Conservation (phyloP, 2,329 filamentous ascomycete genomes). For the Graphilbum ipis-grandicollis region DNA sequence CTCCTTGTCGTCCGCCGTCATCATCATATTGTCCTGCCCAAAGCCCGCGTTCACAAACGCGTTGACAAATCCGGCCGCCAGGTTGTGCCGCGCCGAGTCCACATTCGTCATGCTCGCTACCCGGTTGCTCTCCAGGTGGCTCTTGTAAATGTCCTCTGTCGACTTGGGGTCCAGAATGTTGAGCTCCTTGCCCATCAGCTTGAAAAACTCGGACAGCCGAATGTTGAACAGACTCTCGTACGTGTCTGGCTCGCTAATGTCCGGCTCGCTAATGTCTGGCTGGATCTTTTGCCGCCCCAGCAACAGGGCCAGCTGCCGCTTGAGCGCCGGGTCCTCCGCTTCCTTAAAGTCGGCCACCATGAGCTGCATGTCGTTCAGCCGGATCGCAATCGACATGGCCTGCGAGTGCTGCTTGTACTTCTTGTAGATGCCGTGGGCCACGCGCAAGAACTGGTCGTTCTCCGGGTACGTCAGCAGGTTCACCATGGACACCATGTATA, state of each 20-base stretch:
- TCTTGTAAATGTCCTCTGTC: conserved; percentile 98
- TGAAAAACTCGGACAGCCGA: conserved; percentile 81
- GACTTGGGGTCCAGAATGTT: conserved; percentile 95
- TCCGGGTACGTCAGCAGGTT: conserved; percentile 94
- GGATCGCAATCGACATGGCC: conserved; percentile 85
- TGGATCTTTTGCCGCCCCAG: conserved; percentile 83
- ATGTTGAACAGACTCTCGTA: conserved; percentile 80
- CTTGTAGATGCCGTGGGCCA: conserved; percentile 86
- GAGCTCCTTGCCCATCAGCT: conserved; percentile 81
- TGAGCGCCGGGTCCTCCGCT: conserved; percentile 63
- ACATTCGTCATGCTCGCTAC: conserved; percentile 87
- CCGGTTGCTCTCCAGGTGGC: conserved; percentile 86
- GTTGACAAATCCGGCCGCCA: conserved; percentile 92
- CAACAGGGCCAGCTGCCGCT: conserved; percentile 88
- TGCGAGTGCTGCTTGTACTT: conserved; percentile 85
- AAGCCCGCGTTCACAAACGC: conserved; percentile 94
- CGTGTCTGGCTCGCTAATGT: conserved; percentile 42
- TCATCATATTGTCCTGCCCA: conserved; percentile 94
- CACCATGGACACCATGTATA: conserved; percentile 99
- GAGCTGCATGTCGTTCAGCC: conserved; percentile 71
- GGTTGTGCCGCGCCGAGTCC: conserved; percentile 88
- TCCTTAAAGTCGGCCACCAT: conserved; percentile 68
- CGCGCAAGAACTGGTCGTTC: conserved; percentile 86
- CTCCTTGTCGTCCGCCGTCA: conserved; percentile 72
- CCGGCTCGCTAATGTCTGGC: conserved; percentile 40